Evolutionary conservation across 2,329 filamentous ascomycete species (phyloP).

Genomic region (Epichloe elymi): DNA sequence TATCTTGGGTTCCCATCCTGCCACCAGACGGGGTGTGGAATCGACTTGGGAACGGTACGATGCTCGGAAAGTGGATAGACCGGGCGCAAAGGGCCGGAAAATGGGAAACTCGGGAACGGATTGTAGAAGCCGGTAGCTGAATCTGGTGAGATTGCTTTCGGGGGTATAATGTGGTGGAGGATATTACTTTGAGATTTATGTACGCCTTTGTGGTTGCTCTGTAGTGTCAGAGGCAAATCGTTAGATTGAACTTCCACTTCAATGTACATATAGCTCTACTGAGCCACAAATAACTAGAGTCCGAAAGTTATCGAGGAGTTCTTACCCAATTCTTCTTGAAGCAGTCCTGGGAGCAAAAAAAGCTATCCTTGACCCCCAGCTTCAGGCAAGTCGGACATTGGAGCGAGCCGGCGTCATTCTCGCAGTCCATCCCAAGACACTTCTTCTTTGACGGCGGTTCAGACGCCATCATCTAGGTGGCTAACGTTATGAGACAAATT

Average conservation of each 20-base stretch:
- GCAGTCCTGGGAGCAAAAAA: slow-evolving; percentile 91
- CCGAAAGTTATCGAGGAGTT: not conserved
- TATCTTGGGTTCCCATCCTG: slow-evolving; percentile 62
- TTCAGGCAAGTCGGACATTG: slow-evolving; percentile 96
- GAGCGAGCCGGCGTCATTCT: slow-evolving; percentile 70
- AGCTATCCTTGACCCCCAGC: slow-evolving; percentile 74
- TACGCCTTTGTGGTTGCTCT: slow-evolving; percentile 65
- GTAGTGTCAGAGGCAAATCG: slow-evolving; percentile 4
- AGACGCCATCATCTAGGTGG: slow-evolving; percentile 24
- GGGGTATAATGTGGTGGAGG: slow-evolving; percentile 60
- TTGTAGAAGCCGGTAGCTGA: slow-evolving; percentile 84
- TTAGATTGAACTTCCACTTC: not conserved
- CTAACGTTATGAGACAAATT: not conserved
- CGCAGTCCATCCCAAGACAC: slow-evolving; percentile 74
- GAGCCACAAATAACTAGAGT: not conserved
- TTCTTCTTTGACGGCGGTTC: slow-evolving; percentile 47
- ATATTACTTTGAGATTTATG: slow-evolving; percentile 63
- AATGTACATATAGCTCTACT: not conserved
- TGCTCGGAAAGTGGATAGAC: slow-evolving; percentile 71
- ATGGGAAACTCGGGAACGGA: slow-evolving; percentile 79
- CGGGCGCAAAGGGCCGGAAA: slow-evolving; percentile 68
- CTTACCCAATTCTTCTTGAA: slow-evolving; percentile 98
- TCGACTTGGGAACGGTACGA: slow-evolving; percentile 63
- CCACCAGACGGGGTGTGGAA: slow-evolving; percentile 78
- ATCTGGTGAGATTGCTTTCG: slow-evolving; percentile 79